A percentile compares a stretch with the other conserved stretches of the same genome.
Evolutionary conservation across 2,329 filamentous ascomycete species (phyloP).

Genomic region (Talaromyces sp.): DNA sequence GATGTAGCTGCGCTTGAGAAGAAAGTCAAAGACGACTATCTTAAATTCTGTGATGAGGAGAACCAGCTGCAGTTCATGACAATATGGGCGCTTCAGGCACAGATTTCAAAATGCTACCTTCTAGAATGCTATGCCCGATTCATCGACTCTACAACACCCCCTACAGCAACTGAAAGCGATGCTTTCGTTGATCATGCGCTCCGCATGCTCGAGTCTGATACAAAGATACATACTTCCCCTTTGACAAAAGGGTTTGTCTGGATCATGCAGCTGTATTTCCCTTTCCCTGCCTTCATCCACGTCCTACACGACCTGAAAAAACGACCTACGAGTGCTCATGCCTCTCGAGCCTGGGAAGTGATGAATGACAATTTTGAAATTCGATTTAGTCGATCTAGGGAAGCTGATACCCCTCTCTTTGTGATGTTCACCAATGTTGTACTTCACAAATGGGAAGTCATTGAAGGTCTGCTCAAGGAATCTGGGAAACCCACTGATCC

Average conservation of each 20-base stretch:
- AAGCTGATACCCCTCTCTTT: slow-evolving; percentile 26
- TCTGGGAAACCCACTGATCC: slow-evolving; percentile 13
- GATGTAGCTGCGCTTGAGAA: slow-evolving; percentile 43
- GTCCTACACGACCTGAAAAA: slow-evolving; percentile 47
- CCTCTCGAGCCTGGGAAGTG: slow-evolving; percentile 45
- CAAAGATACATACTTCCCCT: slow-evolving; percentile 47
- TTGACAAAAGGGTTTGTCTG: slow-evolving; percentile 48
- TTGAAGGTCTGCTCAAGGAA: slow-evolving; percentile 22
- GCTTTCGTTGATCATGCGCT: slow-evolving; percentile 34
- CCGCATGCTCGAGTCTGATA: slow-evolving; percentile 51
- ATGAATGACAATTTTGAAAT: slow-evolving; percentile 52
- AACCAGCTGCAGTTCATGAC: slow-evolving; percentile 53
- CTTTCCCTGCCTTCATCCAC: slow-evolving; percentile 54
- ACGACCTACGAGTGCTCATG: slow-evolving; percentile 38
- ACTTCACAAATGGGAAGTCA: slow-evolving; percentile 46
- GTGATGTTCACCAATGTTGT: slow-evolving; percentile 40
- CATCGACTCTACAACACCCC: slow-evolving; percentile 11
- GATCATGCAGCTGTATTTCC: slow-evolving; percentile 50
- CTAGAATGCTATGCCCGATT: slow-evolving; percentile 51
- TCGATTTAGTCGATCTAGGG: slow-evolving; percentile 24
- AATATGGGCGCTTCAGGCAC: slow-evolving; percentile 48
- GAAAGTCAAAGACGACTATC: slow-evolving; percentile 51
- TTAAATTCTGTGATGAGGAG: slow-evolving; percentile 44
- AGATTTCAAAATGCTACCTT: slow-evolving; percentile 55
- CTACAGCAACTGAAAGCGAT: slow-evolving; percentile 27